These are phyloP conservation scores for Aspergillus sp. DNA, from an alignment of 2,329 filamentous ascomycete species.

Conservation along the genomic window DNA sequence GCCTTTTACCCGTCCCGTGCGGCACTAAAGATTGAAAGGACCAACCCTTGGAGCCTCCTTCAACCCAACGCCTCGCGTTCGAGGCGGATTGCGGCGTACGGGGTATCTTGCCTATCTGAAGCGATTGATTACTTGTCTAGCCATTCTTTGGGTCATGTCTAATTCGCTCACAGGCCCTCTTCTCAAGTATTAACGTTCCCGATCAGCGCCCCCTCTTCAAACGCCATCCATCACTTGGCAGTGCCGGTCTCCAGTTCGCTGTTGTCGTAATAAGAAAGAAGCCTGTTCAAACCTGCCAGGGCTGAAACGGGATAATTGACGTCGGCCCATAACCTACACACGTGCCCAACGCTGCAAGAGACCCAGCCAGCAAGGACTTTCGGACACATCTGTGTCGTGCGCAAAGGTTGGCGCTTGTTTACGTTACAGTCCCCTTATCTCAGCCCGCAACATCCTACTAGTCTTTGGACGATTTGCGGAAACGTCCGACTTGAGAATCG, in stretches of 20 bases:
- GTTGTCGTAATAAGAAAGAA: background rate
- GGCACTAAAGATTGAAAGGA: background rate
- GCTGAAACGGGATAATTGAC: background rate
- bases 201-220: background rate
- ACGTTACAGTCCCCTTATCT: background rate
- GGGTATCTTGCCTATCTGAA: background rate
- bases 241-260: background rate
- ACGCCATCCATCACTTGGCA: background rate
- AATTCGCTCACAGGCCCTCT: background rate
- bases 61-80: constrained; percentile 4
- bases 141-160: background rate
- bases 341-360: background rate
- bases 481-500: background rate
- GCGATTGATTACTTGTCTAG: background rate
- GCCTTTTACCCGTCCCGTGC: background rate
- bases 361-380: background rate
- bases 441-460: background rate
- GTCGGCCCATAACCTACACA: background rate
- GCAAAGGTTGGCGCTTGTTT: background rate
- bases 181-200: background rate
- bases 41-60: background rate
- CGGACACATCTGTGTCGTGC: background rate
- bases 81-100: background rate
- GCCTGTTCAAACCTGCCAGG: background rate
- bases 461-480: background rate